Evolutionary conservation across 768 basidiomycete species (phyloP).

Genomic region (Heimioporus sp.): DNA sequence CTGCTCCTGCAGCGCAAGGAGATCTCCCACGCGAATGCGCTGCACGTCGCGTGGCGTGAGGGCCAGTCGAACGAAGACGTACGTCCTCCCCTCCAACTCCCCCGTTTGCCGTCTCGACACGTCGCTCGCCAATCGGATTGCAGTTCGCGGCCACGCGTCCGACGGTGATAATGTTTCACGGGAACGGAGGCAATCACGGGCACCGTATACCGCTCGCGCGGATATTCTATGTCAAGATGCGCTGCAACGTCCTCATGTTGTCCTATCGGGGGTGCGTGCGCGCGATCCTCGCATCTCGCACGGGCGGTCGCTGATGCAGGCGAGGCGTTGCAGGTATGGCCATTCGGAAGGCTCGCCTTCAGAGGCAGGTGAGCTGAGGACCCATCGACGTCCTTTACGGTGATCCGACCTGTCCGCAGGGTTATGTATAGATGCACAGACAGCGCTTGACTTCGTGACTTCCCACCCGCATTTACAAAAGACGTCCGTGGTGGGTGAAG

Average conservation of each 20-base stretch:
- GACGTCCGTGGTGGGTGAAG: slow-evolving; percentile 66
- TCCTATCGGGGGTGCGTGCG: slow-evolving; percentile 82
- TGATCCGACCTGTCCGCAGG: slow-evolving; percentile 38
- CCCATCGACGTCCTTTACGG: neutral
- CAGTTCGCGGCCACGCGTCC: slow-evolving; percentile 58
- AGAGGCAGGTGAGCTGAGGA: slow-evolving; percentile 61
- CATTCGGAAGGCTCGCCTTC: slow-evolving; percentile 83
- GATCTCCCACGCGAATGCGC: slow-evolving; percentile 35
- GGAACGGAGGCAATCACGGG: slow-evolving; percentile 83
- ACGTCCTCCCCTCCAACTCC: neutral
- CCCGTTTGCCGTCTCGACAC: neutral
- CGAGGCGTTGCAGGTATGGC: too few relatives aligned
- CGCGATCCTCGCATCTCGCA: too few relatives aligned
- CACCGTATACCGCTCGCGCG: slow-evolving; percentile 88
- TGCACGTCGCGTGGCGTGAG: slow-evolving; percentile 35
- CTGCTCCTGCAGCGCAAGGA: slow-evolving; percentile 63
- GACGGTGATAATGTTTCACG: slow-evolving; percentile 92
- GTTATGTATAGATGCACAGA: slow-evolving; percentile 82
- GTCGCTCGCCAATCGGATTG: neutral
- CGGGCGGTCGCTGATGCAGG: too few relatives aligned
- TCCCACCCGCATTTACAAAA: slow-evolving; percentile 60
- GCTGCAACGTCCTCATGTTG: slow-evolving; percentile 93
- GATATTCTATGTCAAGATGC: slow-evolving; percentile 77
- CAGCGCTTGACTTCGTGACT: slow-evolving; percentile 71
- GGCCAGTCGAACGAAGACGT: slow-evolving; percentile 61